A percentile compares a stretch with the other conserved stretches of the same genome.
Conservation (phyloP, 176 grass and related monocot genomes). For the Hsuehochloa calcarea region DNA sequence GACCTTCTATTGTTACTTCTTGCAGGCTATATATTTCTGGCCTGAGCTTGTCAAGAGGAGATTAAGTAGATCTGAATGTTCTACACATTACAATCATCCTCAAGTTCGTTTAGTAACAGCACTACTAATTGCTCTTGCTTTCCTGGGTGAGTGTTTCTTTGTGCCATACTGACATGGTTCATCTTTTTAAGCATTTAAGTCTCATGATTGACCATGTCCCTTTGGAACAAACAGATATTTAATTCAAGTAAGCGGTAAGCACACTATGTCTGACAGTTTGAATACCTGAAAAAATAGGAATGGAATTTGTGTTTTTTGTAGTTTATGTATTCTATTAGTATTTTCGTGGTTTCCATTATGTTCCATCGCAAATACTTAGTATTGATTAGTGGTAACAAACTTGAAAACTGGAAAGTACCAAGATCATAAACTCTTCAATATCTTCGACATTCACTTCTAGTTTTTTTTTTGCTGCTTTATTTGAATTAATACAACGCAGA, state of each 20-base stretch:
- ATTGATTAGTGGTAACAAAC: background rate
- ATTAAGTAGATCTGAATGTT: slow-evolving; percentile 36
- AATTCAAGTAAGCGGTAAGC: background rate
- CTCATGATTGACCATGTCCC: slow-evolving; percentile 4
- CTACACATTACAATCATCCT: slow-evolving; percentile 37
- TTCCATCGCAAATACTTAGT: background rate
- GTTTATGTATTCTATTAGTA: background rate
- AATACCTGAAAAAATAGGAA: background rate
- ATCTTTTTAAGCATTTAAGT: slow-evolving; percentile 22
- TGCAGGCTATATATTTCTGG: slow-evolving; percentile 49
- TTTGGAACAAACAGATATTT: slow-evolving; percentile 3
- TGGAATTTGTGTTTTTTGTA: background rate
- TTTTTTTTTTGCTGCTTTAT: background rate
- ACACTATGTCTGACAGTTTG: background rate
- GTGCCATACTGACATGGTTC: background rate
- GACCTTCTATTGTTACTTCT: slow-evolving; percentile 17
- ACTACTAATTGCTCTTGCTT: slow-evolving; percentile 42
- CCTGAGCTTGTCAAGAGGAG: slow-evolving; percentile 47
- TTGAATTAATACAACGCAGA: background rate
- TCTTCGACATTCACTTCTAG: background rate
- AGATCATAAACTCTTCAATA: background rate
- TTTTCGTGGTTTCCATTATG: background rate
- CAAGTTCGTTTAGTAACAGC: slow-evolving; percentile 45
- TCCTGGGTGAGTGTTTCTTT: slow-evolving; percentile 66
- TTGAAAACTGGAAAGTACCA: background rate